phyloP scores from a whole-genome alignment of 768 basidiomycete species.

The Multifurca ochricompacta region DNA sequence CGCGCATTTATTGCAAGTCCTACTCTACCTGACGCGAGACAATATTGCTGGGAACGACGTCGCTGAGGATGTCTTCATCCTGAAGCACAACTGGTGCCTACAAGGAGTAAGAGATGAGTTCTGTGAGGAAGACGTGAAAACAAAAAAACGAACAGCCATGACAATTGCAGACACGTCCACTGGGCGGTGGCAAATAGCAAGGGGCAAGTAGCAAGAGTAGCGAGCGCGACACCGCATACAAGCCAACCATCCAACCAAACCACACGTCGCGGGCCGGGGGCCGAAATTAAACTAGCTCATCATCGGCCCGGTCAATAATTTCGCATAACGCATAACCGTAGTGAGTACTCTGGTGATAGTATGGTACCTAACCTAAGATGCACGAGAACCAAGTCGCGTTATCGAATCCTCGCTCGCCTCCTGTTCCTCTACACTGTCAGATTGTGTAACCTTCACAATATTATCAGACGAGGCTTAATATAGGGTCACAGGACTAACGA shows the following conservation, averaged over 20 bases:
- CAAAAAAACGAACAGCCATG: constrained; percentile 22
- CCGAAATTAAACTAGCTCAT: no score
- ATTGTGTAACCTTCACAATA: constrained; percentile 65
- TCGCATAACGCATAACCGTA: no score
- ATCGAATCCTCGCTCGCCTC: constrained; percentile 78
- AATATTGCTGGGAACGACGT: constrained; percentile 86
- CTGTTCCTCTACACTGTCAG: constrained; percentile 78
- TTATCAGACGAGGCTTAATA: not conserved
- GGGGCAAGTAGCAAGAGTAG: no score
- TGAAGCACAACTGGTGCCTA: constrained; percentile 25
- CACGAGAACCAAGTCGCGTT: constrained; percentile 66
- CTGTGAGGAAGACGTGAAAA: not conserved
- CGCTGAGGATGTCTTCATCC: constrained; percentile 82
- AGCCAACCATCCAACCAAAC: no score
- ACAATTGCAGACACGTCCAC: constrained; percentile 6
- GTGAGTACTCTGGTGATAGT: no score
- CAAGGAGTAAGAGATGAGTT: not conserved
- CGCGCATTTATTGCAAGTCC: not conserved
- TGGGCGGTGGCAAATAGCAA: no score
- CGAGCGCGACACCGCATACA: no score
- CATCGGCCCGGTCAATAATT: no score
- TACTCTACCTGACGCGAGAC: constrained; percentile 75
- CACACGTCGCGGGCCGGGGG: constrained; percentile 16
- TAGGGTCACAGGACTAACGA: constrained; percentile 13
- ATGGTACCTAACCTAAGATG: constrained; percentile 19